Evolutionary conservation across 2,329 filamentous ascomycete species (phyloP).

Genomic region (Aureobasidium sp.): DNA sequence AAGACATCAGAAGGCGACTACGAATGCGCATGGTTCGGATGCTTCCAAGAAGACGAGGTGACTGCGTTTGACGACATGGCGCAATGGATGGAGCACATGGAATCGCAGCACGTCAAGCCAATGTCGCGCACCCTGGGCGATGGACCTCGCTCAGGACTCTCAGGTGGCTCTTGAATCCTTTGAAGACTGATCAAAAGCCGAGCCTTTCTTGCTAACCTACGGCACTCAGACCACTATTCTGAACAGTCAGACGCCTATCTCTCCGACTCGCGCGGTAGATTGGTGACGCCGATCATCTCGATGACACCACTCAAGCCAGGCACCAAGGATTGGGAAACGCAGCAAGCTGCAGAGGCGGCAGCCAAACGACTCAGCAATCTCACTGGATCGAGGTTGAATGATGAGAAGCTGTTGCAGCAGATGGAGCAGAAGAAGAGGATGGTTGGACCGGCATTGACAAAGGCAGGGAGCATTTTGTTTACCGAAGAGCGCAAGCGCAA

Average conservation of each 20-base stretch:
- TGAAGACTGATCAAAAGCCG: constrained; percentile 14
- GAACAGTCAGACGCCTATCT: constrained; percentile 38
- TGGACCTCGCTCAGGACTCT: constrained; percentile 45
- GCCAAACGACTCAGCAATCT: constrained; percentile 28
- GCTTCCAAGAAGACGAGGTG: constrained; percentile 22
- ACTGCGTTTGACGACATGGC: constrained; percentile 30
- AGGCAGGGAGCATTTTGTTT: constrained; percentile 43
- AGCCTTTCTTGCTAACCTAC: background rate
- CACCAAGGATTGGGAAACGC: constrained; percentile 2
- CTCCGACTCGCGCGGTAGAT: constrained; percentile 38
- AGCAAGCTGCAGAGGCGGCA: constrained; percentile 5
- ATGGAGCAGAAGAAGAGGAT: constrained; percentile 42
- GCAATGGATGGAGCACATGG: constrained; percentile 44
- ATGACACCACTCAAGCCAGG: background rate
- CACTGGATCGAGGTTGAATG: constrained; percentile 10
- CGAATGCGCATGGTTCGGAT: constrained; percentile 40
- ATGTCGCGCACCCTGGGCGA: constrained; percentile 52
- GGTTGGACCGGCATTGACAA: constrained; percentile 46
- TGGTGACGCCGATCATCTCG: constrained; percentile 34
- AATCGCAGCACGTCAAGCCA: constrained; percentile 42
- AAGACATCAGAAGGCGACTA: constrained; percentile 27
- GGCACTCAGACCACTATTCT: constrained; percentile 25
- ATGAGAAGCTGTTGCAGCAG: constrained; percentile 38
- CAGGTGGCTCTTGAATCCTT: constrained; percentile 41
- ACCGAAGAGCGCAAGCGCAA: constrained; percentile 42